Evolutionary conservation across 768 basidiomycete genomes (phyloP).

Genomic region (Collybiopsis luxurians): DNA sequence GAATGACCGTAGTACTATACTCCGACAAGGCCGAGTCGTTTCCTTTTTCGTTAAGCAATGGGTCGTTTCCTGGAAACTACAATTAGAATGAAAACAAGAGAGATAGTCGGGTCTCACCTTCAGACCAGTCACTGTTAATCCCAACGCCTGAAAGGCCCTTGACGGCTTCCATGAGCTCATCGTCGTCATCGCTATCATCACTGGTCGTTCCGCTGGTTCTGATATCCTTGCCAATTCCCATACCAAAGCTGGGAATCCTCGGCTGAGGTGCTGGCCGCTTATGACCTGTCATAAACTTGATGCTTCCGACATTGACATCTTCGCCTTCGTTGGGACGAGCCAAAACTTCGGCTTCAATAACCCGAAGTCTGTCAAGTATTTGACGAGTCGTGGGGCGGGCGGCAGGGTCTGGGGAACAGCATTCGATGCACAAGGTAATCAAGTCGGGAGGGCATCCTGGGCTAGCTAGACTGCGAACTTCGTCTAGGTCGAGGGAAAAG

Average conservation of each 20-base stretch:
- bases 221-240: constrained; percentile 65
- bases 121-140: constrained; percentile 40
- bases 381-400: constrained; percentile 72
- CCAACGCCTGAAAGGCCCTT: constrained; percentile 49
- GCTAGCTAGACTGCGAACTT: constrained; percentile 66
- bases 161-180: constrained; percentile 65
- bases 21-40: constrained; percentile 38
- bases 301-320: constrained; percentile 78
- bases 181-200: constrained; percentile 68
- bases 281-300: constrained; percentile 75
- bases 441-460: constrained; percentile 79
- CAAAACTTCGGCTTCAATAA: constrained; percentile 84
- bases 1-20: constrained; percentile 72
- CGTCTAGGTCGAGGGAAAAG: constrained; percentile 74
- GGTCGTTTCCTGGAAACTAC: constrained; percentile 44
- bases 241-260: constrained; percentile 86
- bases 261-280: constrained; percentile 58
- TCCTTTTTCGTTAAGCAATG: constrained; percentile 32
- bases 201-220: constrained; percentile 36
- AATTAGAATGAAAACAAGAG: constrained; percentile 10
- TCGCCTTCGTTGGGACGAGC: constrained; percentile 59
- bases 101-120: too few species aligned
- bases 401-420: constrained; percentile 62
- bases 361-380: constrained; percentile 75
- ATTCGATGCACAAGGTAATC: constrained; percentile 74